A percentile compares a stretch with the other conserved stretches of the same genome.
Conservation (phyloP, 257 asterid species). For the Solanum lycopersicoides region DNA sequence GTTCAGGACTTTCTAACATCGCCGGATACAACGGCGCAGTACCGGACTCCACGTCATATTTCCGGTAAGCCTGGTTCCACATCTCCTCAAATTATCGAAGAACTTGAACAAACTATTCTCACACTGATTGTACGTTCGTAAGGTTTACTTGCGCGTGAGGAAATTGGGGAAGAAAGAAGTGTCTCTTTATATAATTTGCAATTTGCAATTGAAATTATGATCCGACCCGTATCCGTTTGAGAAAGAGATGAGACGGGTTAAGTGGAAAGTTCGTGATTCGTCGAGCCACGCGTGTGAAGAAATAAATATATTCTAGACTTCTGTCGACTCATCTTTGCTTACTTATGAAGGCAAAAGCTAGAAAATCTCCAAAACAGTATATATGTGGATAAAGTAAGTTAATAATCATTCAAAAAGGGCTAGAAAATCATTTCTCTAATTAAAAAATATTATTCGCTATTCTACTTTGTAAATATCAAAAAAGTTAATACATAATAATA, state of each 20-base stretch:
- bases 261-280: constrained; percentile 2
- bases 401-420: neutral
- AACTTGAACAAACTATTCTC: neutral
- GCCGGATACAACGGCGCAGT: constrained; percentile 37
- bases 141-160: neutral
- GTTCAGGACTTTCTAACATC: constrained; percentile 62
- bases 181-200: neutral
- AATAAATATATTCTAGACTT: constrained; percentile 1
- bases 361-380: neutral
- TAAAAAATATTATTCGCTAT: no score
- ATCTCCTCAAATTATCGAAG: neutral
- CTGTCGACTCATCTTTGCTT: neutral
- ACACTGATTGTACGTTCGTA: neutral
- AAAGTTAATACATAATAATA: no score
- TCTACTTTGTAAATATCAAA: fast-evolving
- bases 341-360: neutral
- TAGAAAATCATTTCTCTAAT: no score
- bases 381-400: neutral
- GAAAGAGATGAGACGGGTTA: neutral
- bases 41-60: constrained; percentile 53
- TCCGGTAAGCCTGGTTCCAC: constrained; percentile 34
- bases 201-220: neutral
- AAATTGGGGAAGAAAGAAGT: neutral
- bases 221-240: neutral
- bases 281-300: neutral